Base-by-base conservation (phyloP, 768 basidiomycete genomes). In the Tricholoma matsutake region DNA sequence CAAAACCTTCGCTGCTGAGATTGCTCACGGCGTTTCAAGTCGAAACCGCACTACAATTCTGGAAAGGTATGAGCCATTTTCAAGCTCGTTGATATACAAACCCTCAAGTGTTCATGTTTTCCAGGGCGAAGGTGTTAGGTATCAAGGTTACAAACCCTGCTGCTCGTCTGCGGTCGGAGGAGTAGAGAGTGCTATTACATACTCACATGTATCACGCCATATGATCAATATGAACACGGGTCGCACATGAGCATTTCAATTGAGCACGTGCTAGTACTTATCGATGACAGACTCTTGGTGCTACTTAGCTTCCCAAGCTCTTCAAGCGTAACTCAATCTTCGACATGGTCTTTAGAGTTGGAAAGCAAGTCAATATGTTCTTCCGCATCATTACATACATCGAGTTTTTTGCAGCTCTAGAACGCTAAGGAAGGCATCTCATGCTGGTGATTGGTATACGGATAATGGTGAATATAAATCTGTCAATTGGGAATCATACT, bases 11-110 rank as follows among this genome's bases (percentile, higher is more conserved):
- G 89, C 95, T 54, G 97, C 95, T 57, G 94, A 96, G 76, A 94
- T 99, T 69, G 97, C 97, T 56, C 96, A 97, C 84, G 88, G 86
- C 67, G 95, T 99, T 65, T 92, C 89, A 80, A 92, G 91, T 82
- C 89, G 93, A 75, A 98, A 98, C 84, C 92, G 97, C 68, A 87
- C 88, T 58, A 79, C 83, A 60, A 95, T 99, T 68, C 79, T 98
- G 55, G 94, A 96, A 78, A 85, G 95, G 89, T 92, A 64, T 45
- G 79, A 75, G 55, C 22, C 3, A 14, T 18, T 39, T n/a, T 49
- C 10, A 25, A 25, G 29, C 39, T 7, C 13, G 6, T 16, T 37
- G 16, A 53, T 51, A 47, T 7, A 6, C 8, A 54, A 61, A 28
- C 59, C 56, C 25, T 54, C 65, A 41, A 63, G 61, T 56, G 55